Percentiles rank a stretch among this genome's conserved stretches.
These are phyloP conservation scores for Colletotrichum theobromicola DNA, from an alignment of 2,329 filamentous ascomycete species.

Conservation along the genomic window DNA sequence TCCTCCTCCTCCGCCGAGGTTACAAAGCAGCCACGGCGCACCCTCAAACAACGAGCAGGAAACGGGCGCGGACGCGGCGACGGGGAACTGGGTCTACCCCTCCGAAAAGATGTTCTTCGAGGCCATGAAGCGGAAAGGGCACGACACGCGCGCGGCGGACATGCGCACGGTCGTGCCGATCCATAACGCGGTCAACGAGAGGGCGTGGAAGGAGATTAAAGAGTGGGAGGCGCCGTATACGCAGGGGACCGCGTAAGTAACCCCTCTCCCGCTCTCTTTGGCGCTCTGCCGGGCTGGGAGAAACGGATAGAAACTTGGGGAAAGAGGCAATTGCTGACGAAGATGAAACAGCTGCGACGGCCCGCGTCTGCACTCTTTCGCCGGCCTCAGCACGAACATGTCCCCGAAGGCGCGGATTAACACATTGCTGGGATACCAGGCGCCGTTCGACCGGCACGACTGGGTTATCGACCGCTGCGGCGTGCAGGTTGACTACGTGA, in stretches of 20 bases:
- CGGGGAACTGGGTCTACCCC: constrained; percentile 96
- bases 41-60: constrained; percentile 79
- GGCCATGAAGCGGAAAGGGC: constrained; percentile 90
- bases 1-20: background rate
- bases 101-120: constrained; percentile 98
- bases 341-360: constrained; percentile 62
- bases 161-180: constrained; percentile 95
- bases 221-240: constrained; percentile 80
- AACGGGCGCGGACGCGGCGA: constrained; percentile 69
- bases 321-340: no score
- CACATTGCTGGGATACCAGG: constrained; percentile 83
- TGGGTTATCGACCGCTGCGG: constrained; percentile 96
- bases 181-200: constrained; percentile 98
- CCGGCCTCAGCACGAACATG: constrained; percentile 71
- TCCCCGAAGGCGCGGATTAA: constrained; percentile 86
- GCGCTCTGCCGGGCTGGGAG: no score
- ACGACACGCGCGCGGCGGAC: constrained; percentile 72
- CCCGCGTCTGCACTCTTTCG: constrained; percentile 83
- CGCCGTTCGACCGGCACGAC: constrained; percentile 95
- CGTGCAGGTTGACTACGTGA: constrained; percentile 87
- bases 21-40: background rate
- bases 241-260: constrained; percentile 58
- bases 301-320: no score
- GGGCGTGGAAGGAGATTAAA: constrained; percentile 91
- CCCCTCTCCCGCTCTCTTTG: no score